Base-by-base conservation (phyloP, 2,329 filamentous ascomycete species). In the Colletotrichum ledebouriae region DNA sequence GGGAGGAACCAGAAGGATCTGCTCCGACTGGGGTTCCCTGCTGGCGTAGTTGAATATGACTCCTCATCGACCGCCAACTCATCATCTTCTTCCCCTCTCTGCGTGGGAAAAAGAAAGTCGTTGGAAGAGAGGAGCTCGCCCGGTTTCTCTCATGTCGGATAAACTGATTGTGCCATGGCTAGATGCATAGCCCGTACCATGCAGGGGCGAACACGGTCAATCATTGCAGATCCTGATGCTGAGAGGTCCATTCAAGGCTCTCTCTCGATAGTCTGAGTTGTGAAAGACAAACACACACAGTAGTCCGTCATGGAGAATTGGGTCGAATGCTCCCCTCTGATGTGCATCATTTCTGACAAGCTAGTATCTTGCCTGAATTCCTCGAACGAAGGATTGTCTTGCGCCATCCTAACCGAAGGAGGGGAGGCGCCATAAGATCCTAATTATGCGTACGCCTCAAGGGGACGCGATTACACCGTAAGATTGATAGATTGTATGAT, bases 1-100 rank as follows among this genome's bases (percentile, higher is more conserved):
- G n/a, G 65, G 55, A 65, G 56, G 65, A 44, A 65, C 65, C 47
- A 55, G 65, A 61, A 64, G 61, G 65, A 61, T 65, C 22, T 34
- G 1, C 12, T 7, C 17, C 17, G 61, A 65, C 65, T 13, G 13
- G 65, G 65, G 65, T 60, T 44, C 65, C 65, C 56, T 68, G 61
- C 20, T 15, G 34, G 55, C 46, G 55, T 55, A 56, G 50, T 33
- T 65, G 61, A 65, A 68, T 64, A 53, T 55, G 60, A 65, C 55
- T 68, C 41, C 65, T 65, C 61, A 59, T 68, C 65, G 56, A 64
- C 65, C 61, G 61, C 65, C 65, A 68, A 65, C 65, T 68, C 65
- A 68, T 59, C 60, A 2, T 59, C 41, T 49, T 55, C 44, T 49
- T 55, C 44, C 59, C 65, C 55, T 68, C 61, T 56, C 37, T 56